Evolutionary conservation across 257 asterid genomes (phyloP), one percentile per base, ranked within the genome.

Genomic region (Jasminum sambac): DNA sequence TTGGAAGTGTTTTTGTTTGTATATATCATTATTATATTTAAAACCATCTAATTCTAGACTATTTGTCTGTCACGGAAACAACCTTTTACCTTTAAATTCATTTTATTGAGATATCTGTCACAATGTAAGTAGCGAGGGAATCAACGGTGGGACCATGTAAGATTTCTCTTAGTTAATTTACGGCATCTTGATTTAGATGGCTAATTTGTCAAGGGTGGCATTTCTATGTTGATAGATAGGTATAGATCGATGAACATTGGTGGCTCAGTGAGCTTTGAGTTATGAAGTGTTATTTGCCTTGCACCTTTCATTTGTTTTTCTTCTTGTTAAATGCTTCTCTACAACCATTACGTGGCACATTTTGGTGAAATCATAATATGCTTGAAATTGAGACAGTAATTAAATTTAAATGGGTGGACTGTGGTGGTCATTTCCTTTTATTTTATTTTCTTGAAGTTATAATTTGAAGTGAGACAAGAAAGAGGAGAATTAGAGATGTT

Each of bases 201-300:
- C 61, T 43, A 64, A 72, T 57, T 58, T 64, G 42, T 44, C 37
- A 6, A 36, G n/a, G n/a, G n/a, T n/a, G n/a, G n/a, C n/a, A n/a
- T n/a, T n/a, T n/a, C n/a, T n/a, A n/a, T n/a, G n/a, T 52, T 52
- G 52, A 59, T 44, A 59, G 66, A 43, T 39, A 34, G 46, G 64
- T 41, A 10, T 23, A 68, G 55, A 66, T 25, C 25, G 62, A 26
- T 67, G 16, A 24, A 64, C 71, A 69, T 67, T 68, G 58, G 10
- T 46, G 21, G 44, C 67, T 62, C n/a, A n/a, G 52, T 37, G 60
- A 37, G 68, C 30, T 61, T 23, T 69, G 17, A 21, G 55, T 55
- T 63, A 46, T 66, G 52, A n/a, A 48, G 24, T 68, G 37, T 13
- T 34, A 21, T 42, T 38, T 17, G 52, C 79, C 43, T 75, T 26